Evolutionary conservation across 2,329 filamentous ascomycete genomes (phyloP).

Genomic region (Aureobasidium subglaciale): DNA sequence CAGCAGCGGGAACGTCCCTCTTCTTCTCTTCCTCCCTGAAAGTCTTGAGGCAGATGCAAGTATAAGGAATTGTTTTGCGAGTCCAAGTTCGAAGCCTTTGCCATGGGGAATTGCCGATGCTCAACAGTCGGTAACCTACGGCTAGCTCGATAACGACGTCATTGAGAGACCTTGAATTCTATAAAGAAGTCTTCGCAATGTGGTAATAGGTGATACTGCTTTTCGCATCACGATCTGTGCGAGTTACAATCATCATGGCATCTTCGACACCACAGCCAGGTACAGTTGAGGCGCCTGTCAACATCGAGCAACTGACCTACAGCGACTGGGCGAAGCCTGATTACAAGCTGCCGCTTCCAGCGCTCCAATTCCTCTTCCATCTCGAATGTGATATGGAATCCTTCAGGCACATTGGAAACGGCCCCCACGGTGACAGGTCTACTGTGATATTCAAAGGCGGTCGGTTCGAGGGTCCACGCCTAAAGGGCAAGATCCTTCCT

Average conservation of each 20-base stretch:
- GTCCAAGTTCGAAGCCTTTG: neutral
- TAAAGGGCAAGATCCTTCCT: constrained; percentile 21
- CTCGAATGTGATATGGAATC: constrained; percentile 23
- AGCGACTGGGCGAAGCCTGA: constrained; percentile 22
- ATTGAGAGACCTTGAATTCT: neutral
- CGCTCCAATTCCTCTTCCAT: constrained; percentile 22
- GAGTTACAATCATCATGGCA: neutral
- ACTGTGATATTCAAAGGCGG: constrained; percentile 24
- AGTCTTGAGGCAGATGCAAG: too few relatives aligned
- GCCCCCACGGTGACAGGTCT: constrained; percentile 20
- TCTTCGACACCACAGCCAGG: constrained; percentile 5
- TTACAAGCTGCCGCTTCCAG: constrained; percentile 20
- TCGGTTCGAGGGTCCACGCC: constrained; percentile 20
- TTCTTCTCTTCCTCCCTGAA: neutral
- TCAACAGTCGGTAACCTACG: neutral
- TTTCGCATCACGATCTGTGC: neutral
- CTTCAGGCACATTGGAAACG: constrained; percentile 20
- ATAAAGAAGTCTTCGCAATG: neutral
- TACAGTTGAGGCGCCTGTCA: constrained; percentile 7
- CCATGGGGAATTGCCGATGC: neutral
- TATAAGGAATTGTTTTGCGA: too few relatives aligned
- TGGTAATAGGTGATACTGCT: neutral
- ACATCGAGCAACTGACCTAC: constrained; percentile 18
- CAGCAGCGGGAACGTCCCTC: neutral
- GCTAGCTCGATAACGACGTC: constrained; percentile 4